Base-by-base conservation (phyloP, 1,139 yeast species). In the Ogataea hybrid region DNA sequence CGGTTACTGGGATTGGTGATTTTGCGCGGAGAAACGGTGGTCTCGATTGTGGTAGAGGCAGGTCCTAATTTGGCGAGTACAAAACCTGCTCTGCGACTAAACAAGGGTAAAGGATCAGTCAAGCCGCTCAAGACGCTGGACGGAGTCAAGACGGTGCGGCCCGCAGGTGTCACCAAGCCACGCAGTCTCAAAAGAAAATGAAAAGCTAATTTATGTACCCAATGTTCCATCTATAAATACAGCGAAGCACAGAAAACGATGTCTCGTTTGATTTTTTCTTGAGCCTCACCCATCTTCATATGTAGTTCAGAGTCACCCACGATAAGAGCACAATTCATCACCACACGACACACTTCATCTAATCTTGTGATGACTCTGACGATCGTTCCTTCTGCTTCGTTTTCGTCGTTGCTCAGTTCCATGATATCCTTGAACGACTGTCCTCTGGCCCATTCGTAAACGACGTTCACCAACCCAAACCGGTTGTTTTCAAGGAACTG, bases 371-470 rank as follows among this genome's bases (percentile, higher is more conserved):
- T 92, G 6, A 92, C 97, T 57, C 98, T 75, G n/a, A 92, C 98
- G 62, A 92, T 94, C 0, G 97, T 87, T 28, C 99, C 99, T 65
- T 92, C 99, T 25, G 94, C 92, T 57, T 90, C 97, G 37, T 51
- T 59, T 1, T 52, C 54, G 35, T 58, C 62, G 32, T 60, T 57
- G 6, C 59, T 54, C 51, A 88, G 74, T 47, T 79, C 83, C 84
- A 90, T 92, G 53, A 92, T 92, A 45, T 87, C 94, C 51, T 84
- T 84, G 67, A 92, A 92, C 1, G 94, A 75, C 73, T 89, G 74
- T 2, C 98, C 99, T 52, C 95, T 75, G 1, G 97, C 97, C 99
- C 99, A 92, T 64, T 92, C 97, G 61, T 92, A 92, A 4, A 92
- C 96, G 10, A 89, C 96, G 61, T 89, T 92, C 63, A 87, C 85